Percentiles rank a stretch among this genome's conserved stretches.
Conservation (phyloP, 1,139 yeast genomes). For the Taiozyma onychis region DNA sequence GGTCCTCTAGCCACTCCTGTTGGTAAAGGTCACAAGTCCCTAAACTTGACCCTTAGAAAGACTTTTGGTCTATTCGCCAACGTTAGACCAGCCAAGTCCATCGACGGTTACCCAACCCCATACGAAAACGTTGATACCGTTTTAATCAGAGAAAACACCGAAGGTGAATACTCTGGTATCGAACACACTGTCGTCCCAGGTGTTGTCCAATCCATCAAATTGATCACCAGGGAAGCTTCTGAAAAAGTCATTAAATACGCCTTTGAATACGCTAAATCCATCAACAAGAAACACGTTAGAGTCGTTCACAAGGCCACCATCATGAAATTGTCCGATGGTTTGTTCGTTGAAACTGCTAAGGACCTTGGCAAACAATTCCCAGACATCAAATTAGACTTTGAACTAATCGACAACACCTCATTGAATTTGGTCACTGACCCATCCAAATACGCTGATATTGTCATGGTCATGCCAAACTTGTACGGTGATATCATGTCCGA, state of each 20-base stretch:
- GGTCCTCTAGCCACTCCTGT: slow-evolving; percentile 98
- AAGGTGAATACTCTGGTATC: slow-evolving; percentile 98
- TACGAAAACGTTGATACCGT: slow-evolving; percentile 93
- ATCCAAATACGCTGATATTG: slow-evolving; percentile 71
- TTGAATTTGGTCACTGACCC: slow-evolving; percentile 89
- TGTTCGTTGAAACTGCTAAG: slow-evolving; percentile 87
- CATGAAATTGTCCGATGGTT: slow-evolving; percentile 97
- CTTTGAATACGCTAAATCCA: slow-evolving; percentile 89
- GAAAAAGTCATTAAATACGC: slow-evolving; percentile 96
- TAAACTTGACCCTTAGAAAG: slow-evolving; percentile 95
- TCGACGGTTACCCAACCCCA: slow-evolving; percentile 91
- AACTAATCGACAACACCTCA: slow-evolving; percentile 93
- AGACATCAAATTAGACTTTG: slow-evolving; percentile 74
- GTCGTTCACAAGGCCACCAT: slow-evolving; percentile 98
- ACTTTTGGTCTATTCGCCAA: slow-evolving; percentile 94
- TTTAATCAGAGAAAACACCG: slow-evolving; percentile 97
- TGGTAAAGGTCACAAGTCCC: slow-evolving; percentile 97
- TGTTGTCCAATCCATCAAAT: slow-evolving; percentile 95
- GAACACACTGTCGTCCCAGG: slow-evolving; percentile 98
- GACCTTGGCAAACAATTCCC: slow-evolving; percentile 91
- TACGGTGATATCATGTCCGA: slow-evolving; percentile 99
- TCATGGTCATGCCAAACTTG: slow-evolving; percentile 98
- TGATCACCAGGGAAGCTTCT: slow-evolving; percentile 93
- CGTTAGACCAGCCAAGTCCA: slow-evolving; percentile 94
- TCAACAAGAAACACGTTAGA: slow-evolving; percentile 81